These are phyloP conservation scores for Pseudopithomyces maydicus DNA, from an alignment of 2,329 filamentous ascomycete species.

Conservation along the genomic window DNA sequence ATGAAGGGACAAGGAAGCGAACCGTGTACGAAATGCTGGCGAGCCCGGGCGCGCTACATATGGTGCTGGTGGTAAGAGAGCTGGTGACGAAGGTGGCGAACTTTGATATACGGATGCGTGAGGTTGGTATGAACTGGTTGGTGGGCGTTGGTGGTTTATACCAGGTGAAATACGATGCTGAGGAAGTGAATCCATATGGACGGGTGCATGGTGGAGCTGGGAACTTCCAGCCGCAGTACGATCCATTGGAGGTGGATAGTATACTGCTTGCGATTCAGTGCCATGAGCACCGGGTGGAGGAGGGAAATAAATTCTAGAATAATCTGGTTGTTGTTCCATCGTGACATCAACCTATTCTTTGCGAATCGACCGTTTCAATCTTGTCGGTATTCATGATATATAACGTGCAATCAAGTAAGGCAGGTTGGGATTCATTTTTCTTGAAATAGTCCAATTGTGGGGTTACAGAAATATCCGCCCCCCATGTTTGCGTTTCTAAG, in stretches of 20 bases:
- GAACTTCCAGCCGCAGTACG: background rate
- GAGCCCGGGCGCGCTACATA: background rate
- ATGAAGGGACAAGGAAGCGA: slow-evolving; percentile 10
- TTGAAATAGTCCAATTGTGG: background rate
- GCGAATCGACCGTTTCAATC: background rate
- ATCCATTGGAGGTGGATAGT: slow-evolving; percentile 3
- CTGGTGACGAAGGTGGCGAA: background rate
- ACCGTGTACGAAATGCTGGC: slow-evolving; percentile 5
- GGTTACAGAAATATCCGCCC: background rate
- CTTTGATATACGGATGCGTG: background rate
- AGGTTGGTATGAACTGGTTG: background rate
- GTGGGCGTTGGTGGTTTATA: background rate
- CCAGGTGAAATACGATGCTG: background rate
- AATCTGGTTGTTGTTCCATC: slow-evolving; percentile 1
- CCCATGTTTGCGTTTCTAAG: background rate
- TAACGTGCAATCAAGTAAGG: background rate
- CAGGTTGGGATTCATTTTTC: background rate
- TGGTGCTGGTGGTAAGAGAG: background rate
- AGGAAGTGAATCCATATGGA: background rate
- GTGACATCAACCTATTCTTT: background rate
- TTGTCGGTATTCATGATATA: background rate
- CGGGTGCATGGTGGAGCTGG: background rate
- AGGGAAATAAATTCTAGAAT: slow-evolving; percentile 5
- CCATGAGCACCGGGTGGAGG: background rate
- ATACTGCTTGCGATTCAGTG: background rate